phyloP scores from a whole-genome alignment of 495 filamentous ascomycete species.

The Podospora sp. region DNA sequence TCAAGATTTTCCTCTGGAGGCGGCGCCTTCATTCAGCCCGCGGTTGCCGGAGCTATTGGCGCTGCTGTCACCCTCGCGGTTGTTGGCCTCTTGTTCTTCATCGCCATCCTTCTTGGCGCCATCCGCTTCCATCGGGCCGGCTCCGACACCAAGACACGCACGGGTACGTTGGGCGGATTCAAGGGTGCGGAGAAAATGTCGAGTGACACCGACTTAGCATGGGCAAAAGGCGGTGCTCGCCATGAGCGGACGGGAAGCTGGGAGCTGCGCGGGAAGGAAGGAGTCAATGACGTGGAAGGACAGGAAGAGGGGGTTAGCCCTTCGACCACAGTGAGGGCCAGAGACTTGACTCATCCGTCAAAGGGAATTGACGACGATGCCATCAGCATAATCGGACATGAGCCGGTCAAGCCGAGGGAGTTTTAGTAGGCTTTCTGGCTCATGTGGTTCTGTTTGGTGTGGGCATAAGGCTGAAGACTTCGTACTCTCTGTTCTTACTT shows the following conservation, averaged over 20 bases:
- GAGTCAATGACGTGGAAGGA: background rate
- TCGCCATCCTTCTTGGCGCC: conserved; percentile 35
- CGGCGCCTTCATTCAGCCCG: conserved; percentile 26
- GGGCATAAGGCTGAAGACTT: background rate
- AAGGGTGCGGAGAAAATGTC: conserved; percentile 44
- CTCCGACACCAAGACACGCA: conserved; percentile 20
- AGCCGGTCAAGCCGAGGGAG: conserved; percentile 23
- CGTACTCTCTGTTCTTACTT: conserved; percentile 3
- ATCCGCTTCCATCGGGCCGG: conserved; percentile 30
- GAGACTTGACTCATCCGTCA: background rate
- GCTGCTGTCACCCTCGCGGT: conserved; percentile 37
- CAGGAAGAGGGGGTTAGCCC: background rate
- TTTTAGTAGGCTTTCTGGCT: conserved; percentile 7
- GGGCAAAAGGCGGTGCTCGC: conserved; percentile 32
- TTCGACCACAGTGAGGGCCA: background rate
- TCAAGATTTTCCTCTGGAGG: background rate
- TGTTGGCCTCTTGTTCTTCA: conserved; percentile 23
- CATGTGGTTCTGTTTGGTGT: background rate
- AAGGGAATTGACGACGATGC: conserved; percentile 17
- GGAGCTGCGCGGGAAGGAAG: conserved; percentile 37
- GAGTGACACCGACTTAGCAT: conserved; percentile 41
- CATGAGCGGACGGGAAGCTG: conserved; percentile 47
- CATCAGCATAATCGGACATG: conserved; percentile 12
- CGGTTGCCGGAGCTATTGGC: conserved; percentile 44
- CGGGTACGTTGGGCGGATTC: conserved; percentile 38